These are phyloP conservation scores for Kandelia obovata DNA, from an alignment of 345 rosid genomes.

Conservation along the genomic window DNA sequence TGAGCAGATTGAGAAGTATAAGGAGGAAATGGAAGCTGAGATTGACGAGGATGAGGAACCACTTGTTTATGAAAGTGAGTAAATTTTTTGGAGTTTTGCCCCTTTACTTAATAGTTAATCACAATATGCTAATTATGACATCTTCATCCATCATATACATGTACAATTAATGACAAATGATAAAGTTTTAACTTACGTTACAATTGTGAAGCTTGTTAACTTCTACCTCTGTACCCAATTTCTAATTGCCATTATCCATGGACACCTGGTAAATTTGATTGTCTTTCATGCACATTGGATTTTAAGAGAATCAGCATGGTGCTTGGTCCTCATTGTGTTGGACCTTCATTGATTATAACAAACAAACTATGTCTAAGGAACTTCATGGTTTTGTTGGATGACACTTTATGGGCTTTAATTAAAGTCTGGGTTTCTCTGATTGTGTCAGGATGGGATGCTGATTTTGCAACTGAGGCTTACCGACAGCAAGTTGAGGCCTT, in stretches of 20 bases:
- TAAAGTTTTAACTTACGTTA: too few species aligned
- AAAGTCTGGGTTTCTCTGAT: neutral
- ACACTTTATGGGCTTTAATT: neutral
- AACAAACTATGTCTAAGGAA: neutral
- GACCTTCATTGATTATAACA: neutral
- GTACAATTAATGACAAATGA: too few species aligned
- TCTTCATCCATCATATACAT: neutral
- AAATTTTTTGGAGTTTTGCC: neutral
- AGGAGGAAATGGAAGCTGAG: constrained; percentile 99
- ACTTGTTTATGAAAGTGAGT: constrained; percentile 93
- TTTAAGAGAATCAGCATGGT: too few species aligned
- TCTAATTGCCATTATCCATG: too few species aligned
- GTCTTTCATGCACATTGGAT: too few species aligned
- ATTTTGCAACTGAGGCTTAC: constrained; percentile 99
- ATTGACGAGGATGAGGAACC: constrained; percentile 99
- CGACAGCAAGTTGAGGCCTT: constrained; percentile 92
- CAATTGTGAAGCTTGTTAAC: too few species aligned
- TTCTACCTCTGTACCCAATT: too few species aligned
- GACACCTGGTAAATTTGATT: too few species aligned
- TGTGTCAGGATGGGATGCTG: constrained; percentile 94
- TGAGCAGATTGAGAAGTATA: constrained; percentile 86
- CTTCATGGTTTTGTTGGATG: neutral
- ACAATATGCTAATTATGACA: neutral
- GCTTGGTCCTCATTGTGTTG: neutral
- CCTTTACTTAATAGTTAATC: neutral